phyloP scores from a whole-genome alignment of 176 grass and related monocot genomes.

The Canna indica region DNA sequence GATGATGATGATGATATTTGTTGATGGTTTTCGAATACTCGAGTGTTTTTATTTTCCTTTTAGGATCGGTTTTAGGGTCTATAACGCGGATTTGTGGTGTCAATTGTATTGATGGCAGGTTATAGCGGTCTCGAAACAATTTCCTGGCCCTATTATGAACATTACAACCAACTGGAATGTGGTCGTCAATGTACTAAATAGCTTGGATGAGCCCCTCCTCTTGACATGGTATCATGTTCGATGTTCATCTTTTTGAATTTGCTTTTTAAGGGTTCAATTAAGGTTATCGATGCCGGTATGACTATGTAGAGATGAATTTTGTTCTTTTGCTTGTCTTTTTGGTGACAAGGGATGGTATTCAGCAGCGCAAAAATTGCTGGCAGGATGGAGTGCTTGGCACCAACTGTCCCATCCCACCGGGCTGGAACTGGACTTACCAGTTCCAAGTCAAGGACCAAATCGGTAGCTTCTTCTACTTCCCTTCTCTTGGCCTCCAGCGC shows the following conservation, averaged over 20 bases:
- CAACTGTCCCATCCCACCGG: slow-evolving; percentile 74
- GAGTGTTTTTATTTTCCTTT: background rate
- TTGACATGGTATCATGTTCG: slow-evolving; percentile 50
- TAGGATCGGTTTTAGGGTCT: background rate
- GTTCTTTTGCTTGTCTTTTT: slow-evolving; percentile 14
- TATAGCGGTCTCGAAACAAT: slow-evolving; percentile 59
- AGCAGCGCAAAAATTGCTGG: slow-evolving; percentile 84
- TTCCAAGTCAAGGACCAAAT: slow-evolving; percentile 98
- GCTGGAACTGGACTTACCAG: slow-evolving; percentile 98
- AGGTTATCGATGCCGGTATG: slow-evolving; percentile 4
- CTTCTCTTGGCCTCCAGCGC: slow-evolving; percentile 61
- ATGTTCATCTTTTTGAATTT: background rate
- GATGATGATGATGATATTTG: background rate
- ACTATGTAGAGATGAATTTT: background rate
- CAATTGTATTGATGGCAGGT: slow-evolving; percentile 25
- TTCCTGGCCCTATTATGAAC: slow-evolving; percentile 72
- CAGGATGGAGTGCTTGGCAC: slow-evolving; percentile 88
- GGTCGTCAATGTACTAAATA: slow-evolving; percentile 74
- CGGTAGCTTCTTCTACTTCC: slow-evolving; percentile 95
- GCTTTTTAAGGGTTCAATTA: background rate
- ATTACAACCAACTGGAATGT: slow-evolving; percentile 73
- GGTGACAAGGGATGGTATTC: slow-evolving; percentile 62
- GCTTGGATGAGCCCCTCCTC: slow-evolving; percentile 73
- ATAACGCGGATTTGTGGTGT: background rate
- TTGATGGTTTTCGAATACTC: background rate